A percentile compares a stretch with the other conserved stretches of the same genome.
These are phyloP conservation scores for Diaporthe ampelina DNA, from an alignment of 2,329 filamentous ascomycete species.

Conservation along the genomic window DNA sequence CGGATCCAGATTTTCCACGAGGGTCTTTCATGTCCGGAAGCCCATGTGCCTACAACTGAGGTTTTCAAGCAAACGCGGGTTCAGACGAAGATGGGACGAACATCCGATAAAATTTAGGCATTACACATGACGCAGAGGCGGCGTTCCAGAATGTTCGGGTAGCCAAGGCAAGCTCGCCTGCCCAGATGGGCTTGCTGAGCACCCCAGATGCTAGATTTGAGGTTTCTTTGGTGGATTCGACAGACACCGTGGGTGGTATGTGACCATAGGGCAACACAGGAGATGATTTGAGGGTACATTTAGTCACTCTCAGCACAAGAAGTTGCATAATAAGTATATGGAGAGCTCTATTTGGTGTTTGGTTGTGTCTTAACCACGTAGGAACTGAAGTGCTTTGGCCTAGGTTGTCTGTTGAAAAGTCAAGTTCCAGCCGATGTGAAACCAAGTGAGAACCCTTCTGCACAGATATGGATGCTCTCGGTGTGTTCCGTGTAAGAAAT, in stretches of 20 bases:
- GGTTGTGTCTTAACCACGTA: not conserved
- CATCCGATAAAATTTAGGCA: not conserved
- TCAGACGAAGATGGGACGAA: no score
- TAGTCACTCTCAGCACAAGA: no score
- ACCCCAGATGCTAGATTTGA: not conserved
- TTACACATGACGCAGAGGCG: no score
- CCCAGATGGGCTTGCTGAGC: not conserved
- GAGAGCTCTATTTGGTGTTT: not conserved
- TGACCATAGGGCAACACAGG: no score
- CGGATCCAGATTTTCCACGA: not conserved
- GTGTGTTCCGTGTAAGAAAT: no score
- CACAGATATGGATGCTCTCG: not conserved
- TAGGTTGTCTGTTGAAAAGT: not conserved
- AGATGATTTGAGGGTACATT: not conserved
- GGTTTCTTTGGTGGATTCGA: fast-evolving
- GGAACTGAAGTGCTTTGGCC: not conserved
- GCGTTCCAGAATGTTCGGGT: not conserved
- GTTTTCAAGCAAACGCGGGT: no score
- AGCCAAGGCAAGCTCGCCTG: not conserved
- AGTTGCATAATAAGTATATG: no score
- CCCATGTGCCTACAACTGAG: not conserved
- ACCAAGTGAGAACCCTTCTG: no score
- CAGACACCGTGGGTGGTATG: not conserved
- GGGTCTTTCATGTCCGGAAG: not conserved
- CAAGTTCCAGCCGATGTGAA: not conserved